phyloP scores from a whole-genome alignment of 2,329 filamentous ascomycete species.

The Colletotrichum eremochloae region DNA sequence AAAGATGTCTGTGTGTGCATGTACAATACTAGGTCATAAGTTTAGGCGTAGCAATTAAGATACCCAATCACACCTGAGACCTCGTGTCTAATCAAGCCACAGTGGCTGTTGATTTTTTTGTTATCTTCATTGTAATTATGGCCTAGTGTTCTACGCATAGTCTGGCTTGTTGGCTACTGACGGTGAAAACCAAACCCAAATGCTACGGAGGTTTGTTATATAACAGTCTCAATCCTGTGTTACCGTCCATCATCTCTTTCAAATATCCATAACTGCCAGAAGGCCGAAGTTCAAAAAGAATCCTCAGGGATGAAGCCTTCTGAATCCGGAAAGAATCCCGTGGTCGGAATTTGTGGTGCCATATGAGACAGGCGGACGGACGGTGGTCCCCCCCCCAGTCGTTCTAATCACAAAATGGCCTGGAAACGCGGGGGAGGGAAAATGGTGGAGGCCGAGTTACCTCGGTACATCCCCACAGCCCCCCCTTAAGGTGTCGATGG shows the following conservation, averaged over 20 bases:
- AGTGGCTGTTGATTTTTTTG: too few relatives aligned
- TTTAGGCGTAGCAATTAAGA: too few relatives aligned
- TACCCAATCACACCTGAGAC: too few relatives aligned
- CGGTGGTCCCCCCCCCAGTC: slow-evolving; percentile 5
- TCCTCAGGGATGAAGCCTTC: slow-evolving; percentile 5
- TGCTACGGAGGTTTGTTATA: not conserved
- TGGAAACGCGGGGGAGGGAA: slow-evolving; percentile 37
- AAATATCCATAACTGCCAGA: not conserved
- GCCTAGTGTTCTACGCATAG: too few relatives aligned
- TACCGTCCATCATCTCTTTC: slow-evolving; percentile 9
- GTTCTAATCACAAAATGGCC: slow-evolving; percentile 30
- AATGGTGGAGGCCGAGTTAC: slow-evolving; percentile 40
- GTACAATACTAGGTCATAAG: not conserved
- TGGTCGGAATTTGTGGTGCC: slow-evolving; percentile 28
- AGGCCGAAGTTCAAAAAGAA: not conserved
- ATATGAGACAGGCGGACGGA: slow-evolving; percentile 23
- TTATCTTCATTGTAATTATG: too few relatives aligned
- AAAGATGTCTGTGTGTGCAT: not conserved
- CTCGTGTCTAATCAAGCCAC: too few relatives aligned
- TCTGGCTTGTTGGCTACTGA: not conserved
- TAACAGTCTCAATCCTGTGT: not conserved
- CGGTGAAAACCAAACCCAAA: not conserved
- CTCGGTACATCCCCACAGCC: slow-evolving; percentile 18
- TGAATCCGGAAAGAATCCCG: slow-evolving; percentile 25
- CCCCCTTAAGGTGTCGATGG: slow-evolving; percentile 15